phyloP scores from a whole-genome alignment of 805 yeast species.

The Candida chauliodis region DNA sequence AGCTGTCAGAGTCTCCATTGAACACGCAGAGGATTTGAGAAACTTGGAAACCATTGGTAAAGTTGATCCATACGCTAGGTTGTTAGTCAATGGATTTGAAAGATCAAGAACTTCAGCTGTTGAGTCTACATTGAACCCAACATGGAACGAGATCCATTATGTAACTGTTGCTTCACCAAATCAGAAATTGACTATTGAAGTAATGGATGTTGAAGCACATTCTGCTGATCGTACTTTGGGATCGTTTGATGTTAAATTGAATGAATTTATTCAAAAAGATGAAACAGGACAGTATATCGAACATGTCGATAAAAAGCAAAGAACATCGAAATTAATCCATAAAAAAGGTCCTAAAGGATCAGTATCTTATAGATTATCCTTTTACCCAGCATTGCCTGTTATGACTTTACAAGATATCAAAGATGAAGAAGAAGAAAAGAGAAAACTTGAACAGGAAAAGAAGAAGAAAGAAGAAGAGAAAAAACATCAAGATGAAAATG shows the following conservation, averaged over 20 bases:
- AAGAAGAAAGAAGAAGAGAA: slow-evolving; percentile 5
- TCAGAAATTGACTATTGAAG: slow-evolving; percentile 81
- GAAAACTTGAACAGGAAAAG: slow-evolving; percentile 28
- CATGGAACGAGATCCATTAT: slow-evolving; percentile 80
- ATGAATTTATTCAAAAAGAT: slow-evolving; percentile 63
- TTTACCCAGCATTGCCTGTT: slow-evolving; percentile 82
- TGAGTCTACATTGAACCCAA: slow-evolving; percentile 70
- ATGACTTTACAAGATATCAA: slow-evolving; percentile 68
- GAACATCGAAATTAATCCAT: slow-evolving; percentile 61
- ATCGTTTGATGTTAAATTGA: slow-evolving; percentile 64
- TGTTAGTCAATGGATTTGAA: slow-evolving; percentile 71
- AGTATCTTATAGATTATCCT: slow-evolving; percentile 68
- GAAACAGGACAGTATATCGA: slow-evolving; percentile 63
- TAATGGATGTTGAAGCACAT: slow-evolving; percentile 81
- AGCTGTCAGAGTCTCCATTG: slow-evolving; percentile 70
- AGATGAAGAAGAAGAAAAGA: slow-evolving; percentile 49
- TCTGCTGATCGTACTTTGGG: slow-evolving; percentile 89
- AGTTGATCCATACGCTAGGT: slow-evolving; percentile 86
- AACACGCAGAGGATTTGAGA: slow-evolving; percentile 68
- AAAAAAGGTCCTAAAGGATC: slow-evolving; percentile 84
- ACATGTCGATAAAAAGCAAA: slow-evolving; percentile 50
- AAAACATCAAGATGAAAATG: slow-evolving; percentile 9
- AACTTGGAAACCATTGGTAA: slow-evolving; percentile 88
- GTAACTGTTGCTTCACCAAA: slow-evolving; percentile 78
- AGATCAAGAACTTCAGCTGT: slow-evolving; percentile 72